Conservation (phyloP, 208 protist genomes). For the Trypanosoma grayi region DNA sequence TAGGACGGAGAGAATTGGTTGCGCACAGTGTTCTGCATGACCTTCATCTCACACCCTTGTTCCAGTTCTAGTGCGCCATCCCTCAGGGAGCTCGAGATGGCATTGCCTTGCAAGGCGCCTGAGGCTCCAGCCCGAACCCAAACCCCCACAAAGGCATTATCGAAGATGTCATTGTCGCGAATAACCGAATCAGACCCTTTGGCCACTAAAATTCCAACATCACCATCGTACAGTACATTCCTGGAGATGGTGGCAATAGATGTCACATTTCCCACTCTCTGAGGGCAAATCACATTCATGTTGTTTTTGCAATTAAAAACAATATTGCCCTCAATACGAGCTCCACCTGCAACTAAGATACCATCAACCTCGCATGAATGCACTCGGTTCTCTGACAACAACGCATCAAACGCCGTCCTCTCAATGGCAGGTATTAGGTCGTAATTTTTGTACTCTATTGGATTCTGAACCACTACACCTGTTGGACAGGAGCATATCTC, state of each 20-base stretch:
- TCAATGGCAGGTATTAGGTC: slow-evolving; percentile 45
- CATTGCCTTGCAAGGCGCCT: slow-evolving; percentile 64
- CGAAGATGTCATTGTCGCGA: slow-evolving; percentile 78
- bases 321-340: slow-evolving; percentile 59
- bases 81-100: slow-evolving; percentile 61
- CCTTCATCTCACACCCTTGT: slow-evolving; percentile 46
- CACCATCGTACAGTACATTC: slow-evolving; percentile 72
- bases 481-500: slow-evolving; percentile 43
- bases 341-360: slow-evolving; percentile 45
- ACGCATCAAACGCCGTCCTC: slow-evolving; percentile 32
- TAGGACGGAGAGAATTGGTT: slow-evolving; percentile 89
- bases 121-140: slow-evolving; percentile 33
- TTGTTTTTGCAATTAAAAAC: slow-evolving; percentile 64
- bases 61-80: slow-evolving; percentile 60
- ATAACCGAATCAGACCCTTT: slow-evolving; percentile 33
- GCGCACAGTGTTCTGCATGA: slow-evolving; percentile 63
- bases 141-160: slow-evolving; percentile 64
- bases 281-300: slow-evolving; percentile 41
- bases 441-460: slow-evolving; percentile 56
- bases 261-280: background rate
- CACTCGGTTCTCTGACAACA: slow-evolving; percentile 57
- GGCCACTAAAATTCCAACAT: slow-evolving; percentile 44
- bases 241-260: slow-evolving; percentile 3
- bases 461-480: slow-evolving; percentile 55
- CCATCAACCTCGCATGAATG: slow-evolving; percentile 54